Evolutionary conservation across 2,329 filamentous ascomycete species (phyloP), one percentile per base, ranked within the genome.

Genomic region (Fusarium xyrophilum): DNA sequence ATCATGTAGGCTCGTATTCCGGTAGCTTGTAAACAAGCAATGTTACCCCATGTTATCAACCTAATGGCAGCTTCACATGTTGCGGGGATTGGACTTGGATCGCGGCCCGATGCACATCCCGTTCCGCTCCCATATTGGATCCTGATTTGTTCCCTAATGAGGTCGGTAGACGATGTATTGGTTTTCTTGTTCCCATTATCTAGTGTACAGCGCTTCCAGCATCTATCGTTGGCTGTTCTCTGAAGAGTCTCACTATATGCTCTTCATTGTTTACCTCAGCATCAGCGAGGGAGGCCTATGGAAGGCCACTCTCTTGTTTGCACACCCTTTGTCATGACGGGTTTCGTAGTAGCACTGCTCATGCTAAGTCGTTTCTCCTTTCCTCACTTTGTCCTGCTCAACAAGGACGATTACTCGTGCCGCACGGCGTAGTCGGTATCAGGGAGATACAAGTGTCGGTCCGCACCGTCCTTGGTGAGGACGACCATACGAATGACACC

Each of bases 401-500:
- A 36, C n/a, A 11, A 64, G 55, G 36, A 52, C 69, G 65, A 71
- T 80, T 82, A 78, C 86, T 91, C 71, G 86, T 95, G 78, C 88
- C 85, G 82, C 73, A 86, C 92, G 69, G 87, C 85, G 83, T 99
- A 99, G 75, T 91, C 89, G 76, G 91, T 92, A 83, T 99, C 95
- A 43, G 96, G 96, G 76, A 99, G 86, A 81, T 98, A 99, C 78
- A 99, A 82, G 84, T 98, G 96, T 82, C 96, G 89, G 81, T 96
- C 89, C 10, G 95, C 94, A 36, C 96, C 96, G 77, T 91, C 89
- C 75, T 89, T 89, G 67, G 95, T 99, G 81, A 99, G 83, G 63
- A 99, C 96, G 67, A 98, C 95, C 92, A 99, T 93, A 74, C 96
- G 89, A 76, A 99, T 99, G 64, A 99, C 96, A 83, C 96, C 96